Evolutionary conservation across 768 basidiomycete species (phyloP), one percentile per base, ranked within the genome.

Genomic region (Trametes villosa): DNA sequence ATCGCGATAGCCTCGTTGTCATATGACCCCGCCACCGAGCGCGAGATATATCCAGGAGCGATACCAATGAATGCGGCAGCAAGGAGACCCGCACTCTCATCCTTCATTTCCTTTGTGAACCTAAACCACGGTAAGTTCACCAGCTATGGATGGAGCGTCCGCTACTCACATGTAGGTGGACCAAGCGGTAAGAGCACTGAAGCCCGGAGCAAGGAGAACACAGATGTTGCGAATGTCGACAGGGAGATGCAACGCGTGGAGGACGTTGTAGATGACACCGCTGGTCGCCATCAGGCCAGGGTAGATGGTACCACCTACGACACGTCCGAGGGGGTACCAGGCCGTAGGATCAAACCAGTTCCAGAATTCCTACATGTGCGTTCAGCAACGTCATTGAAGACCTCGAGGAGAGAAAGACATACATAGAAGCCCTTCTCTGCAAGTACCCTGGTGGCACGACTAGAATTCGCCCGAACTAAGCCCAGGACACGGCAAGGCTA

Each of bases 321-420:
- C 95, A 69, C 97, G 94, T 45, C 97, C 97, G 0, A 99, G 86
- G 12, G 97, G 97, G 69, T 99, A 98, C 97, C 97, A 99, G 67
- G 96, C 96, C 4, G 96, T 97, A 22, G 96, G 96, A 76, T 99
- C 97, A 72, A 99, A 99, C 97, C 97, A 99, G 72, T 99, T 99
- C 97, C 97, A 99, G 78, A 99, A 98, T 87, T 92, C 96, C 94
- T 97, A 63, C 17, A 55, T n/a, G 15, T 34, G 53, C 6, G 33
- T n/a, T 44, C 60, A n/a, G 38, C 33, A 53, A 62, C 54, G 46
- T 51, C 29, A 33, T 22, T 54, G 5, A 11, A 15, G 7, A 38
- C 5, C 15, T 7, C 15, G 13, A 18, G 18, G 4, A n/a, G 6
- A 20, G 9, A 22, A 31, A 18, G 1, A 78, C 92, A 58, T 65